phyloP scores from a whole-genome alignment of 2,329 filamentous ascomycete genomes.

The Colletotrichum scovillei region DNA sequence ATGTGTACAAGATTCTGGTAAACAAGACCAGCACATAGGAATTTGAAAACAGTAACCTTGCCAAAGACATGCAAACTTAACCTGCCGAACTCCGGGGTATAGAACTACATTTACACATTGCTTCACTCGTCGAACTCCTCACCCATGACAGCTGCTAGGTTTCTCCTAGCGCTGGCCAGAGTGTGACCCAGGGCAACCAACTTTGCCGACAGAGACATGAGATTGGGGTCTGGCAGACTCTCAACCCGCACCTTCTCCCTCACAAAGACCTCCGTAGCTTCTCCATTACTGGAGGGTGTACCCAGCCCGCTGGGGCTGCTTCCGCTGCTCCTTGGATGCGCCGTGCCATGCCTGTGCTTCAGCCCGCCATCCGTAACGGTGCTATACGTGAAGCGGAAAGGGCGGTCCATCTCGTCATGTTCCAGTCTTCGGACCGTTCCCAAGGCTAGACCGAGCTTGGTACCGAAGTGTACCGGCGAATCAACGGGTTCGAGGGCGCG shows the following conservation, averaged over 20 bases:
- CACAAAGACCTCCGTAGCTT: constrained; percentile 76
- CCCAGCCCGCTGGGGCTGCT: constrained; percentile 23
- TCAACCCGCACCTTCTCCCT: constrained; percentile 91
- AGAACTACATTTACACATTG: constrained; percentile 26
- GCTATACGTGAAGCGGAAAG: constrained; percentile 72
- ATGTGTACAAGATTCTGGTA: constrained; percentile 28
- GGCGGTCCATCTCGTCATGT: constrained; percentile 83
- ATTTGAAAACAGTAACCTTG: constrained; percentile 27
- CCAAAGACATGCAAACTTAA: not conserved
- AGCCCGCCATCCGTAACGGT: constrained; percentile 39
- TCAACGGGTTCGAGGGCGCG: constrained; percentile 76
- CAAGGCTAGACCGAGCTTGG: constrained; percentile 77
- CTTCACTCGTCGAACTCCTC: constrained; percentile 54
- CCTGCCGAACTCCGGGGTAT: constrained; percentile 39
- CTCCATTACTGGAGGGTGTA: constrained; percentile 34
- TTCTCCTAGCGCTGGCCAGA: constrained; percentile 75
- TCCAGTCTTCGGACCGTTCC: constrained; percentile 72
- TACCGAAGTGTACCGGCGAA: constrained; percentile 70
- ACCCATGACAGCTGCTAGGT: constrained; percentile 83
- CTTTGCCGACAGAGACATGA: constrained; percentile 87
- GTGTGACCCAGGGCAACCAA: constrained; percentile 81
- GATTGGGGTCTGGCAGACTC: constrained; percentile 81
- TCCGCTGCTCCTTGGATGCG: constrained; percentile 12
- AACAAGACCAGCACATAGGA: constrained; percentile 31
- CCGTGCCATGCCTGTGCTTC: constrained; percentile 31